Base-by-base conservation (phyloP, 116 monocot species). In the Phalaenopsis hybrid region DNA sequence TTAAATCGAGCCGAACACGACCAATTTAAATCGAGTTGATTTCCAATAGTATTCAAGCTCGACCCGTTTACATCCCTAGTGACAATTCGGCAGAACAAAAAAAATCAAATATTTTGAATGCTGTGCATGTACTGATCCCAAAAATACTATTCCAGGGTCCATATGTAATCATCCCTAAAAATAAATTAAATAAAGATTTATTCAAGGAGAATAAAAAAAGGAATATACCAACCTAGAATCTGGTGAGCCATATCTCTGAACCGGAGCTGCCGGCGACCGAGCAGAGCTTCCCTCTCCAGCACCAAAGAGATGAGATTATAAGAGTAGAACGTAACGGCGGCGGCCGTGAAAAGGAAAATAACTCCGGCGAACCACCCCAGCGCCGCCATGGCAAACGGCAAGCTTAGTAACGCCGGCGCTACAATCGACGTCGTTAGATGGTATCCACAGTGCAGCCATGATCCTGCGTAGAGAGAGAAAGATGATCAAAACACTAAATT, bases 361-460 rank as follows among this genome's bases (percentile, higher is more conserved):
- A 93, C 65, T 3, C 95, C 94, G 0, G 88, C 78, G 12, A 25
- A 85, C 98, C 98, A 98, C 4, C 97, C 97, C 10, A 98, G 82
- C 12, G 86, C 91, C 6, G 92, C 88, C 20, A 98, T 83, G 8
- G 98, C 98, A 12, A 89, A 85, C 13, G 98, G 98, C 65, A 98
- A 83, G 83, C 98, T 98, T 28, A 98, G 89, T 79, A 98, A 78
- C 49, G 93, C 90, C 65, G 95, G 95, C 0, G 95, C 95, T 25
- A 94, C 98, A 43, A 98, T 98, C 16, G 98, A 94, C 18, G 95
- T 95, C 34, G 98, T 93, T 83, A 98, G 83, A 73, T 94, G 98
- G 84, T 94, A 98, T 10, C 93, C 95, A 44, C 93, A 94, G 88
- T 98, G 98, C 51, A 93, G 44, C 98, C 98, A 98, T 49, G 95